Base-by-base conservation (phyloP, 2,329 filamentous ascomycete genomes). In the Fusarium udum region DNA sequence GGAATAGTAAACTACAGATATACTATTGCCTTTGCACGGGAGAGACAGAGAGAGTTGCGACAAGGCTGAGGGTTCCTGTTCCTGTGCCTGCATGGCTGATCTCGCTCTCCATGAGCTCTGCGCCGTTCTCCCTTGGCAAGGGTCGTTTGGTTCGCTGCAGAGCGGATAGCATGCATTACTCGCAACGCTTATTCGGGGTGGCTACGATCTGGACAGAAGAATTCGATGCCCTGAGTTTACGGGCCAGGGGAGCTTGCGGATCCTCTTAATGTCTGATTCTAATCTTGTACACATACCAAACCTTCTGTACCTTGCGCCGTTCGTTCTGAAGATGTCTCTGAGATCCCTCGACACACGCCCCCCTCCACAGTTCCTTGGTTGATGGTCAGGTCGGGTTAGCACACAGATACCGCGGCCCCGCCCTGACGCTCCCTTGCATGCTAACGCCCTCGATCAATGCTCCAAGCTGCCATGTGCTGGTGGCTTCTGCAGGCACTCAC, bases 221-320 rank as follows among this genome's bases (percentile, higher is more conserved):
- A 79, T 79, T 68, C 75, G 76, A 57, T 48, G 67, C 64, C 72
- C 67, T 75, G 69, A 74, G 40, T 51, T 58, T 34, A 36, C 56
- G 40, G 42, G 56, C 42, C 65, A 73, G 70, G 67, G 69, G 72
- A 78, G 76, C 57, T 59, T 60, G 57, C 60, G 52, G 72, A 77
- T 76, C 70, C 62, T 74, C 69, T 70, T 72, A 59, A 73, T 83
- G 81, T 82, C 79, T 83, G 77, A 81, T 79, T 73, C 73, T 80
- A 83, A 85, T 85, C 78, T 85, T 78, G 72, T 78, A 76, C 73
- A 78, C 84, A 84, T 85, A 79, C 64, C 64, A 59, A 58, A 62
- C 60, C 49, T 48, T 67, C 46, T n/a, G 64, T 67, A 52, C 83
- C 83, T 77, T 66, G 69, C 67, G 59, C 74, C 51, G 57, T 75